Conservation (phyloP, 2,329 filamentous ascomycete genomes). For the Coniochaeta hoffmannii region DNA sequence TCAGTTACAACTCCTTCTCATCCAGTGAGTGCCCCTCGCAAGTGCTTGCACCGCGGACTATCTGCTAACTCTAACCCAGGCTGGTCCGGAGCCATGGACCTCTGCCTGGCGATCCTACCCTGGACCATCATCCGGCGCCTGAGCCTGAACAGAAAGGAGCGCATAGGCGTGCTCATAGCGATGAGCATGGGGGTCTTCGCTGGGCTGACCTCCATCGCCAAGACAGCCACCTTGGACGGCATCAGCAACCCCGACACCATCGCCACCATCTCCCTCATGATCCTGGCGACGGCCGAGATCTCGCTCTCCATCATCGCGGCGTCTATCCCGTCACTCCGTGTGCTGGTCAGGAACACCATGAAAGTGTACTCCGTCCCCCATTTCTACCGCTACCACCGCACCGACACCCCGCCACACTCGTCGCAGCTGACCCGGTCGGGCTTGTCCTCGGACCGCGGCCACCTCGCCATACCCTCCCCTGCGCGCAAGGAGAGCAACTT, state of each 20-base stretch:
- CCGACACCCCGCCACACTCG: not conserved
- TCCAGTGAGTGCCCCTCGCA: conserved; percentile 9
- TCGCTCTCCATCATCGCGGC: conserved; percentile 23
- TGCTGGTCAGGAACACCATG: conserved; percentile 9
- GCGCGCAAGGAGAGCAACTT: not conserved
- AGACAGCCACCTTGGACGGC: conserved; percentile 13
- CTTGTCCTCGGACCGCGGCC: not conserved
- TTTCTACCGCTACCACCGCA: conserved; percentile 1
- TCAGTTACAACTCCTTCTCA: conserved; percentile 15
- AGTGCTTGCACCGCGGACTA: not conserved
- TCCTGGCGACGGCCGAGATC: conserved; percentile 20
- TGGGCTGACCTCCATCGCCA: conserved; percentile 16
- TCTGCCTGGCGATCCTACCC: conserved; percentile 19
- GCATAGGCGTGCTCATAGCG: conserved; percentile 19
- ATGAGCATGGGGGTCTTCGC: conserved; percentile 25
- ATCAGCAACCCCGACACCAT: conserved; percentile 10
- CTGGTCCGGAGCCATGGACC: conserved; percentile 15
- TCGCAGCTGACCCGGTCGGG: not conserved
- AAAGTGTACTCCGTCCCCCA: not conserved
- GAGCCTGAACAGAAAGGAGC: conserved; percentile 20
- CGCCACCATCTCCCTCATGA: conserved; percentile 6
- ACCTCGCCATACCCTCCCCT: not conserved
- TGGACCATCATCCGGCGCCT: conserved; percentile 21
- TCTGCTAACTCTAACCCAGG: not conserved
- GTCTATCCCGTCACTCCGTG: conserved; percentile 21